Conservation (phyloP, 2,329 filamentous ascomycete species). For the Cercospora zeina region DNA sequence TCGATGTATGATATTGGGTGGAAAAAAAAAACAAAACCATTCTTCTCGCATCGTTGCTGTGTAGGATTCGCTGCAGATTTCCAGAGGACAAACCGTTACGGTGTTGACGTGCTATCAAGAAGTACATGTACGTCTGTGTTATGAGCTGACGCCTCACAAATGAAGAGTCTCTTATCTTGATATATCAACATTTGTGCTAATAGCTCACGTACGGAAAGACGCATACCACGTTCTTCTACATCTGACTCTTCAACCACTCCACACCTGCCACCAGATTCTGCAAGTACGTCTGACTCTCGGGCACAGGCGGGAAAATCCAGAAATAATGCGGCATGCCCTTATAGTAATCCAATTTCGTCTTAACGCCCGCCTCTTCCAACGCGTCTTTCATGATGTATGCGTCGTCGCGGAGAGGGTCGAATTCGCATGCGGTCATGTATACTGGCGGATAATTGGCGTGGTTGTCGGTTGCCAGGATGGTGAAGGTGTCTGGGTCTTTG, state of each 20-base stretch:
- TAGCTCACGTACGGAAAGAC: not conserved
- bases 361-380: conserved; percentile 46
- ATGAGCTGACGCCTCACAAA: too few relatives aligned
- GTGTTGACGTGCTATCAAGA: too few relatives aligned
- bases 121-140: too few relatives aligned
- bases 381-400: conserved; percentile 53
- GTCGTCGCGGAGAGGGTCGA: conserved; percentile 55
- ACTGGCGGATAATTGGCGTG: conserved; percentile 45
- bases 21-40: too few relatives aligned
- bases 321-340: conserved; percentile 47
- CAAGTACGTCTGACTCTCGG: conserved; percentile 26
- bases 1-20: too few relatives aligned
- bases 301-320: conserved; percentile 33
- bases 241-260: conserved; percentile 26
- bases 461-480: conserved; percentile 27
- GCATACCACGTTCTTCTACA: too few relatives aligned
- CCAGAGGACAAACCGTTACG: too few relatives aligned
- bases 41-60: too few relatives aligned
- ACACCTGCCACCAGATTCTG: conserved; percentile 28
- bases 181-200: too few relatives aligned
- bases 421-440: conserved; percentile 54
- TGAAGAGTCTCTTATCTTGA: too few relatives aligned
- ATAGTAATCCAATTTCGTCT: conserved; percentile 19
- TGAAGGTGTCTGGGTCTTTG: conserved; percentile 28
- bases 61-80: too few relatives aligned